These are phyloP conservation scores for Oidium heveae DNA, from an alignment of 2,329 filamentous ascomycete species.

Conservation along the genomic window DNA sequence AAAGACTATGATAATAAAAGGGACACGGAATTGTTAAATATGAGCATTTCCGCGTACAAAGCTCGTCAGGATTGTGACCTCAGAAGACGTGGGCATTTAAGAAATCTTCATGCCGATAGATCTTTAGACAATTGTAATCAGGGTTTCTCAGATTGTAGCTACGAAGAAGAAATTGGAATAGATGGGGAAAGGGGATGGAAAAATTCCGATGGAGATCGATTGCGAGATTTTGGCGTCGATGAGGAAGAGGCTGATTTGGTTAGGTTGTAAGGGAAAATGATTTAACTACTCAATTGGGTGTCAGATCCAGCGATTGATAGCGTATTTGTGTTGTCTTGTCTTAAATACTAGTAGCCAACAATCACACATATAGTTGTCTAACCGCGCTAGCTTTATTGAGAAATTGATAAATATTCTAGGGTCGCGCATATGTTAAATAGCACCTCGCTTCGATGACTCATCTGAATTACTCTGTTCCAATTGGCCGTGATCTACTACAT, in stretches of 20 bases:
- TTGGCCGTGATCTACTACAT: too few species aligned
- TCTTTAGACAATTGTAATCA: slow-evolving; percentile 1
- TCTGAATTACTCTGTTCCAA: too few species aligned
- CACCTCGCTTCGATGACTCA: too few species aligned
- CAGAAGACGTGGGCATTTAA: slow-evolving; percentile 13
- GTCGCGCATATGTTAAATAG: too few species aligned
- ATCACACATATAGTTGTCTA: too few species aligned
- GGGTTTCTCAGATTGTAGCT: slow-evolving; percentile 10
- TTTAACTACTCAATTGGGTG: neutral
- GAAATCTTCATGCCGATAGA: slow-evolving; percentile 7
- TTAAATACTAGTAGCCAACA: neutral
- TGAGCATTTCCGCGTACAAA: slow-evolving; percentile 22
- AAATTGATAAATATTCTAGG: too few species aligned
- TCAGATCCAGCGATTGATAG: neutral
- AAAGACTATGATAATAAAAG: neutral
- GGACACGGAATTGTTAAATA: slow-evolving; percentile 7
- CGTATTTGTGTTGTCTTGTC: neutral
- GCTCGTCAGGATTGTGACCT: slow-evolving; percentile 24
- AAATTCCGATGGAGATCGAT: slow-evolving; percentile 48
- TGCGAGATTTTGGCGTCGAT: slow-evolving; percentile 59
- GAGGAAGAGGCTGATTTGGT: slow-evolving; percentile 24
- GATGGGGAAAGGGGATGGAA: slow-evolving; percentile 38
- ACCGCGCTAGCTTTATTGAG: too few species aligned
- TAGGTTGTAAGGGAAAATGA: neutral
- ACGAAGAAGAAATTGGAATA: slow-evolving; percentile 12